These are phyloP conservation scores for Scleromitrula shiraiana DNA, from an alignment of 2,329 filamentous ascomycete genomes.

Conservation along the genomic window DNA sequence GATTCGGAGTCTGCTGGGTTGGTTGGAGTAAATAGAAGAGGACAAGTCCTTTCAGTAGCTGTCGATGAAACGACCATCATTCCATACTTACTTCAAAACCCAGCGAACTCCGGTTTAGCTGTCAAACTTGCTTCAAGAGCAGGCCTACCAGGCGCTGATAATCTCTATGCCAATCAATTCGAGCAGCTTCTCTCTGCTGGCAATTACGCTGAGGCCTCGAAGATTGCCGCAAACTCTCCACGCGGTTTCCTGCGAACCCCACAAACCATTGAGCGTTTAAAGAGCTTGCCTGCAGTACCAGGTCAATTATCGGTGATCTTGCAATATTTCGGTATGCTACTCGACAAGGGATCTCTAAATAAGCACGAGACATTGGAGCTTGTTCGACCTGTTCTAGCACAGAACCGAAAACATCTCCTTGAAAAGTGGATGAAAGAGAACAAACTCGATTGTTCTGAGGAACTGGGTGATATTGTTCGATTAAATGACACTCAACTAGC, in stretches of 20 bases:
- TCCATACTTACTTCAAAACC: constrained; percentile 92
- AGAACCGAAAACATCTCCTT: constrained; percentile 89
- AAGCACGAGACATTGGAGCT: constrained; percentile 90
- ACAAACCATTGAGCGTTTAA: constrained; percentile 94
- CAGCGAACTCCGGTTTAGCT: constrained; percentile 84
- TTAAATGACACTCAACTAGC: constrained; percentile 84
- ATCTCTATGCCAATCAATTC: constrained; percentile 87
- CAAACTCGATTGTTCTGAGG: constrained; percentile 93
- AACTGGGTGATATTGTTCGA: constrained; percentile 89
- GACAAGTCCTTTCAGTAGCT: constrained; percentile 88
- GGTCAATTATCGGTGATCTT: constrained; percentile 90
- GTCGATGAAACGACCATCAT: constrained; percentile 89
- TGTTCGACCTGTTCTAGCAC: constrained; percentile 81
- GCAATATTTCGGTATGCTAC: constrained; percentile 94
- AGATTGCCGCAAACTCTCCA: constrained; percentile 93
- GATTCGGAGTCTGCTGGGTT: constrained; percentile 82
- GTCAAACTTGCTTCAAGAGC: constrained; percentile 95
- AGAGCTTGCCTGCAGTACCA: constrained; percentile 69
- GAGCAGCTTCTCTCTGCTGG: constrained; percentile 75
- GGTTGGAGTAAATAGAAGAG: constrained; percentile 93
- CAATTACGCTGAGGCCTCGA: constrained; percentile 82
- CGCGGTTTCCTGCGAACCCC: constrained; percentile 89
- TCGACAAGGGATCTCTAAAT: constrained; percentile 92
- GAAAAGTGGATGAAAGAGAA: constrained; percentile 98
- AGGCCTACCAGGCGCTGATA: constrained; percentile 87